Conservation (phyloP, 164 flowering plant genomes). For the Vitis riparia region DNA sequence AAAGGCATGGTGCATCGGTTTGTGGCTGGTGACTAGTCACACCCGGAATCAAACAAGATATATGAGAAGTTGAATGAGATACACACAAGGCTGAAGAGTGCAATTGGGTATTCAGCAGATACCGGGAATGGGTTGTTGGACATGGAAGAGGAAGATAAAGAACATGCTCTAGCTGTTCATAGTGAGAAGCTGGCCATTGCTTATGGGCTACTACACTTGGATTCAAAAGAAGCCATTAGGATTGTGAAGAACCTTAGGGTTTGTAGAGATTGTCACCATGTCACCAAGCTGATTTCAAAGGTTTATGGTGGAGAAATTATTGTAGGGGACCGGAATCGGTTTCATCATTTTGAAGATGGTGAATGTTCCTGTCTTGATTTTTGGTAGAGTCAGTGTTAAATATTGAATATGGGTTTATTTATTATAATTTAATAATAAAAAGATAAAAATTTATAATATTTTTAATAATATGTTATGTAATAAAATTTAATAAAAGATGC, state of each 20-base stretch:
- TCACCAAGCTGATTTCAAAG: constrained; percentile 23
- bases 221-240: constrained; percentile 22
- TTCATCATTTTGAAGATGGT: constrained; percentile 32
- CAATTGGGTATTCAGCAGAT: constrained; percentile 24
- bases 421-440: too few species aligned
- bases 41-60: constrained; percentile 20
- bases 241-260: constrained; percentile 32
- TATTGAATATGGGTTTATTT: too few species aligned
- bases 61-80: constrained; percentile 14
- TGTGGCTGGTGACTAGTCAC: constrained; percentile 35
- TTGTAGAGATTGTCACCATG: constrained; percentile 29
- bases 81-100: constrained; percentile 18
- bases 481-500: too few species aligned
- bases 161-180: constrained; percentile 23
- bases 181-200: constrained; percentile 37
- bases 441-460: too few species aligned
- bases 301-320: constrained; percentile 28
- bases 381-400: constrained; percentile 14
- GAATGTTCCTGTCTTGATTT: constrained; percentile 26
- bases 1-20: constrained; percentile 25
- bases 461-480: too few species aligned
- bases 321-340: constrained; percentile 33
- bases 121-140: constrained; percentile 26
- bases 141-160: constrained; percentile 32
- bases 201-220: constrained; percentile 21